These are phyloP conservation scores for Fomitopsis pulvina DNA, from an alignment of 768 basidiomycete genomes.

Conservation along the genomic window DNA sequence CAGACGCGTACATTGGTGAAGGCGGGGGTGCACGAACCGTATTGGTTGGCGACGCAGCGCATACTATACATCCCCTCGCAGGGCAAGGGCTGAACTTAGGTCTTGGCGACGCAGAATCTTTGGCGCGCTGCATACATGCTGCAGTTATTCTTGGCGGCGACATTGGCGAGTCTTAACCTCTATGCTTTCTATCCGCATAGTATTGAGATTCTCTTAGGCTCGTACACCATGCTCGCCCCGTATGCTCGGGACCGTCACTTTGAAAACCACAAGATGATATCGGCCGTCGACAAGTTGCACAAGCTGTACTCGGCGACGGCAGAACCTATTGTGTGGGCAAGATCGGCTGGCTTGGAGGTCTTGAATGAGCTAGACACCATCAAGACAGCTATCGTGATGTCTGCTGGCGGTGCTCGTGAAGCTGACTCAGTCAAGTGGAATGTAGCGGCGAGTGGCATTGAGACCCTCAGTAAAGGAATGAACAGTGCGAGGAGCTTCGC, in stretches of 20 bases:
- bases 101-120: conserved; percentile 74
- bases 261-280: conserved; percentile 80
- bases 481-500: conserved; percentile 29
- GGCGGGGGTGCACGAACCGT: conserved; percentile 63
- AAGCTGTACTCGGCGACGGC: conserved; percentile 71
- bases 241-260: conserved; percentile 82
- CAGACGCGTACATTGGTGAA: conserved; percentile 80
- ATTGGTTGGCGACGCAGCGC: conserved; percentile 93
- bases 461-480: conserved; percentile 30
- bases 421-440: conserved; percentile 14
- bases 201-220: conserved; percentile 38
- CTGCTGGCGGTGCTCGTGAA: conserved; percentile 47
- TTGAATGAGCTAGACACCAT: conserved; percentile 82
- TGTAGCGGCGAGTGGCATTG: conserved; percentile 37
- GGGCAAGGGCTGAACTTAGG: conserved; percentile 96
- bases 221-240: conserved; percentile 62
- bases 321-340: conserved; percentile 75
- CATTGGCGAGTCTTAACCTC: conserved; percentile 49
- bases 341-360: conserved; percentile 84
- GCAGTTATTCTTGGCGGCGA: conserved; percentile 66
- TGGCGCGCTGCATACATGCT: conserved; percentile 57
- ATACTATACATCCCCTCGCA: conserved; percentile 90
- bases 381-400: conserved; percentile 80
- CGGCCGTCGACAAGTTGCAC: conserved; percentile 83
- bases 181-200: background rate